These are phyloP conservation scores for Melampsora occidentalis DNA, from an alignment of 1,284 basidiomycete genomes.

Conservation along the genomic window DNA sequence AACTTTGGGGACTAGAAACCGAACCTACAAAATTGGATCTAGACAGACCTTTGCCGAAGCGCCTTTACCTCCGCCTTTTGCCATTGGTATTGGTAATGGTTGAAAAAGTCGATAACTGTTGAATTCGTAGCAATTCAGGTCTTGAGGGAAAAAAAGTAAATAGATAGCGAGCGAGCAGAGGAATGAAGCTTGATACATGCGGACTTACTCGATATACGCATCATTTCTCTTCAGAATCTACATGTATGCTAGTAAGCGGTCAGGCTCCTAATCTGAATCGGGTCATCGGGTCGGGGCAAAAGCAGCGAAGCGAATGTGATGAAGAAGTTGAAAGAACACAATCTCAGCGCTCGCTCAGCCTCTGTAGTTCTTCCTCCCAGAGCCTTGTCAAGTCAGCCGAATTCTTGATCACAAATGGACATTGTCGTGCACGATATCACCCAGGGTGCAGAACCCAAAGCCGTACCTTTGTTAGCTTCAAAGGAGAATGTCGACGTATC, in stretches of 20 bases:
- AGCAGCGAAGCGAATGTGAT: no score
- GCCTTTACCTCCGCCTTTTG: slow-evolving; percentile 38
- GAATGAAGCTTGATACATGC: neutral
- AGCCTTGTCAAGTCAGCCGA: no score
- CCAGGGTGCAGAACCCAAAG: neutral
- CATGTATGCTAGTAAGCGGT: no score
- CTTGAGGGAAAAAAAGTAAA: neutral
- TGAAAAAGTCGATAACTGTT: no score
- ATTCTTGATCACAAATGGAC: no score
- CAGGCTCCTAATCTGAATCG: no score
- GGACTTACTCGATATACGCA: neutral
- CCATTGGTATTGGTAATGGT: neutral
- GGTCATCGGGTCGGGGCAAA: no score
- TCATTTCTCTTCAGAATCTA: neutral
- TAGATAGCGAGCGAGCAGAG: neutral
- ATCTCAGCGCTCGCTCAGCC: no score
- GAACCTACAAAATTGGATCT: no score
- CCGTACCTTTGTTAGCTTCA: neutral
- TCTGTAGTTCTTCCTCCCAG: no score
- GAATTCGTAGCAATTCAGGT: neutral
- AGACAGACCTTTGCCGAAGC: slow-evolving; percentile 38
- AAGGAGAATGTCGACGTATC: neutral
- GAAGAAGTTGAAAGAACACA: no score
- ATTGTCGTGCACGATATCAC: neutral
- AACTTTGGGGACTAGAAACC: no score